Evolutionary conservation across 2,329 filamentous ascomycete genomes (phyloP), one percentile per base, ranked within the genome.

Genomic region (Trichoderma koningii): DNA sequence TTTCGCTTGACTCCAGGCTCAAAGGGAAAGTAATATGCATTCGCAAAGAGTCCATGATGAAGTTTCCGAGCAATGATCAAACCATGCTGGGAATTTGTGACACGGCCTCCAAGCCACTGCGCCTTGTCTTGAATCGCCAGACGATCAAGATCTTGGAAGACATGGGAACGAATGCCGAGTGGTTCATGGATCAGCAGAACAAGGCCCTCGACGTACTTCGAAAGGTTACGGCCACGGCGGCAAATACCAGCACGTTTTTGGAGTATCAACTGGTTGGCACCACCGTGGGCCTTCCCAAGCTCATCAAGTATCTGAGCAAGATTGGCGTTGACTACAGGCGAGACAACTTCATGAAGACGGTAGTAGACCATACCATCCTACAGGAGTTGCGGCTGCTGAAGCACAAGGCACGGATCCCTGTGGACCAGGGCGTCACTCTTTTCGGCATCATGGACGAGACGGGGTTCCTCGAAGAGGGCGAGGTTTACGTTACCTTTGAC

Each of bases 111-210:
- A 86, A 82, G 57, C 88, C 90, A 0, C 81, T 94, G 7, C 85
- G 85, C 0, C 81, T 93, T 69, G 85, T 87, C 19, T 82, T 96
- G 1, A 96, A 96, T 71, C 87, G 89, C 0, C 91, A 91, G 69
- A 81, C 93, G 67, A 92, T 96, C 77, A 96, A 96, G 73, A 92
- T 96, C 5, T 75, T 96, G 0, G 92, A 96, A 71, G 92, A 96
- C 69, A 87, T 94, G 74, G 82, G 83, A 0, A 86, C 90, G 0
- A 73, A 80, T 0, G 71, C 78, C 1, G 64, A 76, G 0, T 89
- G 85, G 73, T 94, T 96, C 68, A 72, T 89, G 12, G 71, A 80
- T 0, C 76, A 91, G 1, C 92, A 95, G 73, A 77, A 80, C 0
- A 77, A 79, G n/a, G 88, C 88, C 30, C 76, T 95, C 3, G 69